Conservation (phyloP, 2,329 filamentous ascomycete genomes). For the Claviceps pazoutovae region DNA sequence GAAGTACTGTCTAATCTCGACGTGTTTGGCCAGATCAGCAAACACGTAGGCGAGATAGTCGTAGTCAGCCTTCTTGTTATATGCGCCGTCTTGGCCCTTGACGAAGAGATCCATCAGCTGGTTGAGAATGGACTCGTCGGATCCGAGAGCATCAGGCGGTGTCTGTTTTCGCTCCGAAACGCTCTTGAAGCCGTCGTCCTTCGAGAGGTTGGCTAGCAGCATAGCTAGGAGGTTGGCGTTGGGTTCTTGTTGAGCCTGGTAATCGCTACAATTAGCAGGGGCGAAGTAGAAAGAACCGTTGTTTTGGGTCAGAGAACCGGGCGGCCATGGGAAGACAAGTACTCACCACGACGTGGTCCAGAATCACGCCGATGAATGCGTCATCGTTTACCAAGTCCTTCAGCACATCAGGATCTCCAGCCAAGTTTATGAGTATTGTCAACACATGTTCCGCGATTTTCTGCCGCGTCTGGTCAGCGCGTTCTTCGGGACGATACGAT, state of each 20-base stretch:
- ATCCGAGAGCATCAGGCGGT: constrained; percentile 54
- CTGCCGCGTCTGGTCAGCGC: constrained; percentile 24
- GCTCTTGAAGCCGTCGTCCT: constrained; percentile 58
- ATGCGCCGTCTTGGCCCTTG: constrained; percentile 67
- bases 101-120: constrained; percentile 94
- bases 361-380: constrained; percentile 60
- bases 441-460: constrained; percentile 87
- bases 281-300: neutral
- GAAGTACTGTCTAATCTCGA: constrained; percentile 62
- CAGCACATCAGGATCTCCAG: constrained; percentile 62
- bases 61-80: constrained; percentile 76
- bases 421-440: constrained; percentile 78
- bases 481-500: neutral
- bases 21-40: constrained; percentile 77
- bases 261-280: neutral
- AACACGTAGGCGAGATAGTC: constrained; percentile 93
- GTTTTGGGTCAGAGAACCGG: neutral
- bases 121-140: constrained; percentile 63
- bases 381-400: constrained; percentile 63
- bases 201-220: constrained; percentile 84
- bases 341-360: constrained; percentile 59
- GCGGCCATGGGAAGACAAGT: neutral
- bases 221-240: constrained; percentile 80
- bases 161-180: constrained; percentile 56
- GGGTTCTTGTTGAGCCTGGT: constrained; percentile 54